Evolutionary conservation across 1,284 basidiomycete species (phyloP).

Genomic region (Meira nashicola): DNA sequence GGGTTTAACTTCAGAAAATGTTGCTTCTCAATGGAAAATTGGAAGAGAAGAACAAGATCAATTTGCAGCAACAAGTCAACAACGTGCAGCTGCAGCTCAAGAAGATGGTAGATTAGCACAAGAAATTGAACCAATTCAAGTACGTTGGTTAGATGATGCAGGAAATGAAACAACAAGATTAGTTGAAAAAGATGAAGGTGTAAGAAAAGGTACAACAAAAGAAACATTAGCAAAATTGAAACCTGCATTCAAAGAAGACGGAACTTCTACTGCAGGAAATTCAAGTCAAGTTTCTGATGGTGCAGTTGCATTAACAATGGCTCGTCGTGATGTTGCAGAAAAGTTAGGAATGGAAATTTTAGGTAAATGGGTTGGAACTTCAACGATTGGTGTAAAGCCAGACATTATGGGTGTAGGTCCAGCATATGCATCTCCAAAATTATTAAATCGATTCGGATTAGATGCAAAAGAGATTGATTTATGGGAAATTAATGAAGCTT

Average conservation of each 20-base stretch:
- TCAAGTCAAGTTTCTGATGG: constrained; percentile 49
- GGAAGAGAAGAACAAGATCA: constrained; percentile 37
- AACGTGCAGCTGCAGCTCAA: constrained; percentile 36
- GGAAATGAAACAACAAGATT: constrained; percentile 38
- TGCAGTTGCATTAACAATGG: constrained; percentile 45
- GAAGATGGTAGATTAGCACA: constrained; percentile 35
- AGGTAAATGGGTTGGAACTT: constrained; percentile 42
- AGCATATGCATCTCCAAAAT: constrained; percentile 40
- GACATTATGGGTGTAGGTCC: constrained; percentile 50
- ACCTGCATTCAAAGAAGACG: constrained; percentile 41
- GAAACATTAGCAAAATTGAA: constrained; percentile 39
- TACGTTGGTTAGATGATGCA: constrained; percentile 38
- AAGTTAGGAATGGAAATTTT: constrained; percentile 44
- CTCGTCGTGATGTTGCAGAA: constrained; percentile 41
- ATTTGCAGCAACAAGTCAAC: constrained; percentile 42
- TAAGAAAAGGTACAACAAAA: constrained; percentile 17
- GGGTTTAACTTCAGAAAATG: constrained; percentile 47
- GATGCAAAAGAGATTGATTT: constrained; percentile 40
- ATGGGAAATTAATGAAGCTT: constrained; percentile 52
- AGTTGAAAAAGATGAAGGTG: constrained; percentile 48
- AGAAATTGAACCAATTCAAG: constrained; percentile 47
- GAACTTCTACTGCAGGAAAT: constrained; percentile 45
- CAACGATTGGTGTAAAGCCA: constrained; percentile 46
- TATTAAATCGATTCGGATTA: constrained; percentile 40
- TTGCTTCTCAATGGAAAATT: constrained; percentile 42